Percentiles rank a stretch among this genome's conserved stretches.
Conservation (phyloP, 2,329 filamentous ascomycete species). For the Nigrospora sphaerica region DNA sequence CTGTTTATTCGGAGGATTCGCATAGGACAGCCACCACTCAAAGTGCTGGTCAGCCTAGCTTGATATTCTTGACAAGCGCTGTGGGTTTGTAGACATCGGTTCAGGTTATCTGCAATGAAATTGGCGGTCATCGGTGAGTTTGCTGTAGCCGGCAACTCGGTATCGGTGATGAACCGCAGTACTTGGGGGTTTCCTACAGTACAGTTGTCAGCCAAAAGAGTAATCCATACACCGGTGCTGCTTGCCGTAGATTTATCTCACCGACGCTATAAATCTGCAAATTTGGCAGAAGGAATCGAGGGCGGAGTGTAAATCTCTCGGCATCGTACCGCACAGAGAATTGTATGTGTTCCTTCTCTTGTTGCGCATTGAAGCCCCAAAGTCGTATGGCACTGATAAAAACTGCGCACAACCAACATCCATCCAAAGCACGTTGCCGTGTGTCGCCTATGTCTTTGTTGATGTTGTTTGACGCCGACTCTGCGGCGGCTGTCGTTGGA, state of each 20-base stretch:
- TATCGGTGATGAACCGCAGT: not conserved
- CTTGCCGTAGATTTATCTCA: not conserved
- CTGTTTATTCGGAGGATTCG: slow-evolving; percentile 2
- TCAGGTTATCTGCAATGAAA: slow-evolving; percentile 1
- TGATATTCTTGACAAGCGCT: not conserved
- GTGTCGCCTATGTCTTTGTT: not conserved
- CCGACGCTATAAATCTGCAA: slow-evolving; percentile 1
- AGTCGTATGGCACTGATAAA: not conserved
- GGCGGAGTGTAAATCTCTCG: slow-evolving; percentile 1
- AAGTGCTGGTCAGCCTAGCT: not conserved
- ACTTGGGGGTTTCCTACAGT: not conserved
- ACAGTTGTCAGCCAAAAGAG: not conserved
- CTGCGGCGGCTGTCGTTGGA: not conserved
- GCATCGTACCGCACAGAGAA: slow-evolving; percentile 2
- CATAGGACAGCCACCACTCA: not conserved
- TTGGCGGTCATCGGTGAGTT: not conserved
- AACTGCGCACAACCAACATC: slow-evolving; percentile 1
- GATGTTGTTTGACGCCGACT: not conserved
- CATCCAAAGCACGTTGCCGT: not conserved
- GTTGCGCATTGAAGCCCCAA: not conserved
- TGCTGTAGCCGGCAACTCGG: not conserved
- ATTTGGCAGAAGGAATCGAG: not conserved
- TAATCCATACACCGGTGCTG: too few relatives aligned
- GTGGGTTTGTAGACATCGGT: not conserved
- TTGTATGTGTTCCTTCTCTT: not conserved